Percentiles rank a stretch among this genome's conserved stretches.
phyloP scores from a whole-genome alignment of 805 yeast genomes.

The Lipomyces chichibuensis region DNA sequence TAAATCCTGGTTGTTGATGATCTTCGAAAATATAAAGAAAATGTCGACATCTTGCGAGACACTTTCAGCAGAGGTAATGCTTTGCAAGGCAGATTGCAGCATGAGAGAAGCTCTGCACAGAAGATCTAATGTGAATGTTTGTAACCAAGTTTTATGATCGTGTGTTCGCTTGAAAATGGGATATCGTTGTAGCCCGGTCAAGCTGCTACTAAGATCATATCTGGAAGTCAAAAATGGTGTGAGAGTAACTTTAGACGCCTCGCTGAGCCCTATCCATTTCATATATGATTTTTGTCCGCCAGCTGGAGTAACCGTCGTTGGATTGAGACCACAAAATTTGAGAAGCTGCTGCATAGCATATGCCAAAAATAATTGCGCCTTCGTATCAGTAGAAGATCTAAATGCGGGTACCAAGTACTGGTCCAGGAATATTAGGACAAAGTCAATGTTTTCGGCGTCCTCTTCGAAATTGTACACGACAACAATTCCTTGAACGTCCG shows the following conservation, averaged over 20 bases:
- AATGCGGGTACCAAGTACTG: constrained; percentile 77
- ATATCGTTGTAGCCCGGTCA: constrained; percentile 51
- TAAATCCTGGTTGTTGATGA: constrained; percentile 71
- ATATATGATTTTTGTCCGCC: constrained; percentile 10
- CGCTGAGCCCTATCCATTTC: constrained; percentile 67
- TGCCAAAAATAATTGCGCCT: constrained; percentile 79
- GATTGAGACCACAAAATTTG: constrained; percentile 58
- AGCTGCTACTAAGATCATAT: constrained; percentile 51
- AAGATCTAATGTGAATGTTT: constrained; percentile 66
- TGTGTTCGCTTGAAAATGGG: constrained; percentile 59
- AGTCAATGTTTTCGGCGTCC: constrained; percentile 61
- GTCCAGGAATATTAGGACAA: constrained; percentile 67
- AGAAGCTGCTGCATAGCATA: constrained; percentile 86
- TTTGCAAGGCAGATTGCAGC: constrained; percentile 32
- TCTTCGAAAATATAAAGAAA: constrained; percentile 63
- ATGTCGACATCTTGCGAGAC: constrained; percentile 43
- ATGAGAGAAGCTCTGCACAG: constrained; percentile 50
- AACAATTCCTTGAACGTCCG: constrained; percentile 51
- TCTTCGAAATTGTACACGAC: constrained; percentile 66
- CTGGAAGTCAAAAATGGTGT: constrained; percentile 75
- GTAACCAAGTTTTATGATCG: constrained; percentile 67
- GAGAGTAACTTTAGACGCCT: constrained; percentile 69
- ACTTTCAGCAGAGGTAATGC: not conserved
- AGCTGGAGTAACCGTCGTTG: constrained; percentile 7
- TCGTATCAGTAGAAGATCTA: constrained; percentile 88